Evolutionary conservation across 202 grass and related monocot species (phyloP), one percentile per base, ranked within the genome.

Genomic region (Setaria italica): DNA sequence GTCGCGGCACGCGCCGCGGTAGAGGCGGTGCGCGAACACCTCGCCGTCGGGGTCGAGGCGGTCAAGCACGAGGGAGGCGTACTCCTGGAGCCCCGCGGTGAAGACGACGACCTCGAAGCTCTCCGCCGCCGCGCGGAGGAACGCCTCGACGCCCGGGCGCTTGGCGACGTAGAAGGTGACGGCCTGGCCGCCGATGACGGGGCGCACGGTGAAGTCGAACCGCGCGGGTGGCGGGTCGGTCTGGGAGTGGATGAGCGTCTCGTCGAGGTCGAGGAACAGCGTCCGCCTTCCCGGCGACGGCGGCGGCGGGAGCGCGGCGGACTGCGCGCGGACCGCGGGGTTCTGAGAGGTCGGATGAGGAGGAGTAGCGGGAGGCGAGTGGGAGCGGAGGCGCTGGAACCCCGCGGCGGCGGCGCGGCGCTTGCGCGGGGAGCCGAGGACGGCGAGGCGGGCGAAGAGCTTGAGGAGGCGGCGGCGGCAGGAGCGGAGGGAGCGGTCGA

Each of bases 141-240:
- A 92, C 41, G 89, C 91, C 58, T 99, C 91, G n/a, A 95, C 84
- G 19, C 96, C 96, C 3, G 93, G 93, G 49, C 93, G 88, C 84
- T 99, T 99, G 41, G 90, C 76, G 74, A 99, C 91, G 74, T 99
- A 99, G 89, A 99, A 99, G 41, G 96, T 91, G 84, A 99, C 74
- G 12, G 84, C 88, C 49, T 88, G 84, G 11, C 90, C 91, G 8
- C 84, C 90, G 87, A 98, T 95, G 53, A 90, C 62, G 1, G 93
- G 93, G 51, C 86, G 89, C 59, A 98, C 93, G 70, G 87, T 66
- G 80, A 98, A 98, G 89, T 98, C 93, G 76, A 83, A 91, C n/a
- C 85, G 77, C 39, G 88, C 63, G 1, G 93, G 89, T 2, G 79
- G 71, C 0, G 93, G 93, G 45, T 94, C 90, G 4, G 90, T 94